Conservation (phyloP, 163 green algal genomes). For the Trebouxia gelatinosa region DNA sequence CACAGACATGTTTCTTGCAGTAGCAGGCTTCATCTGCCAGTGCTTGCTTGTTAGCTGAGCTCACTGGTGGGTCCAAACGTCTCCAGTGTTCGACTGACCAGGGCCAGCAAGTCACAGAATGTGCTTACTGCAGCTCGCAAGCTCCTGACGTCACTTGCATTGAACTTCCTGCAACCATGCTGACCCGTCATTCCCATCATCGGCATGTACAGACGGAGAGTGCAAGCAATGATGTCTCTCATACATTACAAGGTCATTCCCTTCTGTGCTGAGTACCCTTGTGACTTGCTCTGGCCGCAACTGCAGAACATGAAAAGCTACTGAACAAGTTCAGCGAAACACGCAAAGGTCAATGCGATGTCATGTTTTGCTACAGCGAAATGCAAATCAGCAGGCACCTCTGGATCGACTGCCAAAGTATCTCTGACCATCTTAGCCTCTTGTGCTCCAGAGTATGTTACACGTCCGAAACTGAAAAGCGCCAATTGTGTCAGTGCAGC, state of each 20-base stretch:
- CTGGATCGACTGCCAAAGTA: conserved; percentile 49
- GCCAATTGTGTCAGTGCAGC: not conserved
- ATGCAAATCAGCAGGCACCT: conserved; percentile 33
- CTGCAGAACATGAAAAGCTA: conserved; percentile 42
- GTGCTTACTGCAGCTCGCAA: conserved; percentile 54
- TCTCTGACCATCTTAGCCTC: conserved; percentile 43
- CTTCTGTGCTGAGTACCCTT: conserved; percentile 44
- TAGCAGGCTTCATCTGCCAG: no score
- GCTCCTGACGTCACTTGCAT: conserved; percentile 48
- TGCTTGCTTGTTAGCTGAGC: no score
- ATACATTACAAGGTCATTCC: conserved; percentile 40
- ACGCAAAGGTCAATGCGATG: not conserved
- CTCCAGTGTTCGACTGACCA: conserved; percentile 51
- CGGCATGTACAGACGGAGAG: not conserved
- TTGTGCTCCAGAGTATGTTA: not conserved
- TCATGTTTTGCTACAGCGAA: not conserved
- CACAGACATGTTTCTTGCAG: no score
- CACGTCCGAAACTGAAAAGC: conserved; percentile 1
- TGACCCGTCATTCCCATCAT: not conserved
- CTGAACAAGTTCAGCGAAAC: not conserved
- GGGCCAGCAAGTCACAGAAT: conserved; percentile 57
- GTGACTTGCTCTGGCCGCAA: conserved; percentile 50
- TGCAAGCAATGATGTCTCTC: not conserved
- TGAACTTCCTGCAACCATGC: conserved; percentile 42
- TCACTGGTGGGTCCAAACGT: conserved; percentile 39